These are phyloP conservation scores for Sarocladiaceae sp. DNA, from an alignment of 2,329 filamentous ascomycete genomes.

Conservation along the genomic window DNA sequence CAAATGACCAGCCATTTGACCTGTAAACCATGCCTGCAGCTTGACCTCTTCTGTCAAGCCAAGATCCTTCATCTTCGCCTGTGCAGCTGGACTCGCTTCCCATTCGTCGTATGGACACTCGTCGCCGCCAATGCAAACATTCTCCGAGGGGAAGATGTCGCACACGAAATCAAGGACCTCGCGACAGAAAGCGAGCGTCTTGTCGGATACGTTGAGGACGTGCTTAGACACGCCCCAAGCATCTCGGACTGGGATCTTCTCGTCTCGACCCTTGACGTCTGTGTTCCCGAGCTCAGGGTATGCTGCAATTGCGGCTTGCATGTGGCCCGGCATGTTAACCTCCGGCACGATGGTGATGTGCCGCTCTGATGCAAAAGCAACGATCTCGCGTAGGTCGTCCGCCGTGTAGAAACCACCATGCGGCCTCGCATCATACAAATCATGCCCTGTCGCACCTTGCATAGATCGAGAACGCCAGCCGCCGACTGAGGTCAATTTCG, in stretches of 20 bases:
- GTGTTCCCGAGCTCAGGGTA: conserved; percentile 17
- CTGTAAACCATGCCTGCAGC: conserved; percentile 16
- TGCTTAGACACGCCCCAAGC: conserved; percentile 16
- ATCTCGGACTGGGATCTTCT: conserved; percentile 12
- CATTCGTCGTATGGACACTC: conserved; percentile 17
- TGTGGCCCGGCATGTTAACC: conserved; percentile 18
- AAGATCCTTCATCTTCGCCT: conserved; percentile 12
- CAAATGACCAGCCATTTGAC: conserved; percentile 15
- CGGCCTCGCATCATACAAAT: conserved; percentile 36
- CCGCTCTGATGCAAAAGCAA: conserved; percentile 45
- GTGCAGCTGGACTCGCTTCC: conserved; percentile 12
- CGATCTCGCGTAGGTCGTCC: conserved; percentile 47
- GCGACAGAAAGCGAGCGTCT: conserved; percentile 15
- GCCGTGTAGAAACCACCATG: conserved; percentile 52
- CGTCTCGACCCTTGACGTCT: not conserved
- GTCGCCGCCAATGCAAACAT: conserved; percentile 15
- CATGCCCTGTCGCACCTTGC: not conserved
- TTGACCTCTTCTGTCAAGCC: conserved; percentile 13
- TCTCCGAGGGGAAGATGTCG: conserved; percentile 14
- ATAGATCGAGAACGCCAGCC: conserved; percentile 21
- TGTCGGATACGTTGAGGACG: conserved; percentile 16
- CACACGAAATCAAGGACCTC: conserved; percentile 13
- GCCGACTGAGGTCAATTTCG: conserved; percentile 34
- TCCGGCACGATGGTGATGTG: conserved; percentile 46
- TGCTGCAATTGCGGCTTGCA: conserved; percentile 17